phyloP scores from a whole-genome alignment of 2,329 filamentous ascomycete genomes.

The Tolypocladium endophyticum region DNA sequence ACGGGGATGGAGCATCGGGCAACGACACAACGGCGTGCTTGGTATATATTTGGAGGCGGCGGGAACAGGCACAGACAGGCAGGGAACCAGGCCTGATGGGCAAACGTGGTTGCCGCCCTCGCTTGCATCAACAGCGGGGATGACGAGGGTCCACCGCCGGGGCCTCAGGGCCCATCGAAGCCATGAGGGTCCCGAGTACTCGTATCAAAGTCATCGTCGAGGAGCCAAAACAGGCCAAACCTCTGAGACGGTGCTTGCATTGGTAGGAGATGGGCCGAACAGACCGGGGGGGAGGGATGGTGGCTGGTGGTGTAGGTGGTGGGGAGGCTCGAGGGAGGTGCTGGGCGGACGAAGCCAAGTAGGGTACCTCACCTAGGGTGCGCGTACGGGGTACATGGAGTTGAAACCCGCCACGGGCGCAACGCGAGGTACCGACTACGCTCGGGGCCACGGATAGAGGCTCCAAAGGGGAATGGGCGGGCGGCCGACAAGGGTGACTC shows the following conservation, averaged over 20 bases:
- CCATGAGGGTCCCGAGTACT: constrained; percentile 2
- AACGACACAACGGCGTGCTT: background rate
- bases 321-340: background rate
- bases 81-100: background rate
- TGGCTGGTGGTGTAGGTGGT: constrained; percentile 1
- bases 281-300: constrained; percentile 1
- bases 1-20: background rate
- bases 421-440: background rate
- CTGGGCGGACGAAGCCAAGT: background rate
- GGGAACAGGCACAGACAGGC: background rate
- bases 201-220: constrained; percentile 7
- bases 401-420: background rate
- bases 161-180: constrained; percentile 1
- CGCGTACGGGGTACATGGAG: background rate
- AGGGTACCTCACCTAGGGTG: too few relatives aligned
- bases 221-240: constrained; percentile 6
- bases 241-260: constrained; percentile 10
- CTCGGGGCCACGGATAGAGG: background rate
- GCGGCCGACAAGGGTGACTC: background rate
- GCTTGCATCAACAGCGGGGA: constrained; percentile 1
- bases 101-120: background rate
- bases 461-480: background rate
- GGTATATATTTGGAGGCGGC: constrained; percentile 1
- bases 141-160: constrained; percentile 1
- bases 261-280: background rate